These are phyloP conservation scores for Apiosordaria backusii DNA, from an alignment of 495 filamentous ascomycete species.

Conservation along the genomic window DNA sequence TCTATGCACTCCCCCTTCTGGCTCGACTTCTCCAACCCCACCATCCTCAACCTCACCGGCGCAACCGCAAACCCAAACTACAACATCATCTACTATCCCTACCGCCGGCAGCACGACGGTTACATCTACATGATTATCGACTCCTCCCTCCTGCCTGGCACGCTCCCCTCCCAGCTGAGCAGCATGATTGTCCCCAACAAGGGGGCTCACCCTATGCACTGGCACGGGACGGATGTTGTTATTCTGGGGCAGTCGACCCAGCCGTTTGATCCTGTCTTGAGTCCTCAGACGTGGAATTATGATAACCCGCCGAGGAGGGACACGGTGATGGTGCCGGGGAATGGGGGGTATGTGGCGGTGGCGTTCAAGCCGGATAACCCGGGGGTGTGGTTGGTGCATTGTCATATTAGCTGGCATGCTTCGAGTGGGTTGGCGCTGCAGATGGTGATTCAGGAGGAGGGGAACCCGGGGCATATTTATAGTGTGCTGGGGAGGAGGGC, in stretches of 20 bases:
- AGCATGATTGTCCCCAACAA: constrained; percentile 29
- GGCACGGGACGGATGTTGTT: constrained; percentile 59
- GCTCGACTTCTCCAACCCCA: constrained; percentile 12
- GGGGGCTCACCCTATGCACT: constrained; percentile 50
- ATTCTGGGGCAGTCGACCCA: constrained; percentile 47
- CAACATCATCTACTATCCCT: constrained; percentile 10
- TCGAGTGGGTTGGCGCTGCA: constrained; percentile 3
- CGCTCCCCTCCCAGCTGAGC: neutral
- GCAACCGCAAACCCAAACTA: neutral
- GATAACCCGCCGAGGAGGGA: constrained; percentile 37
- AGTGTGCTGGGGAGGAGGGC: neutral
- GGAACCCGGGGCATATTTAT: neutral
- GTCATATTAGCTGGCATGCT: constrained; percentile 53
- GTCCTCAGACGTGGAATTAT: constrained; percentile 33
- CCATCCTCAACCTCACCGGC: constrained; percentile 10
- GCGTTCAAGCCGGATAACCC: constrained; percentile 48
- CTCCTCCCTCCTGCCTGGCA: neutral
- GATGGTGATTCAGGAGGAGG: constrained; percentile 4
- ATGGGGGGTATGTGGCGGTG: constrained; percentile 36
- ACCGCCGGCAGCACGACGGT: neutral
- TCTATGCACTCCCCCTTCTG: constrained; percentile 11
- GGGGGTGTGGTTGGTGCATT: constrained; percentile 46
- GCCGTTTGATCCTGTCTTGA: constrained; percentile 29
- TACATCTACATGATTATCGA: constrained; percentile 22
- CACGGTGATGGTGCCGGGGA: constrained; percentile 39